Evolutionary conservation across 2,329 filamentous ascomycete species (phyloP), one percentile per base, ranked within the genome.

Genomic region (Cadophora malorum): DNA sequence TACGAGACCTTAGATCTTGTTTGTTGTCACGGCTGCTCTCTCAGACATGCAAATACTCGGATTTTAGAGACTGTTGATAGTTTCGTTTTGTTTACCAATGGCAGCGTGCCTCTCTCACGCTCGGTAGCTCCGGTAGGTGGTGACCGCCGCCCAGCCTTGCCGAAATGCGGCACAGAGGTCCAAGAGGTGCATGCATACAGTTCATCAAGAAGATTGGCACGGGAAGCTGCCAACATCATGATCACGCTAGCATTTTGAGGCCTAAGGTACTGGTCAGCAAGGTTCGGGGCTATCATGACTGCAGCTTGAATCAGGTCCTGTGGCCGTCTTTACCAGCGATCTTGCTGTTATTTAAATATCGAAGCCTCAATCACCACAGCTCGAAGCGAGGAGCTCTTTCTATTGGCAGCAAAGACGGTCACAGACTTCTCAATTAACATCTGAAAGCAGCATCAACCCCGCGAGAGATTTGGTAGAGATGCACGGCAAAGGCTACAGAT

Each of bases 21-120:
- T 49, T 33, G 49, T 53, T 53, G 21, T 53, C 49, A 3, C 33
- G 8, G 33, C 33, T 50, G 25, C 9, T 28, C 16, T 41, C 62
- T 53, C 38, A 64, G 62, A 55, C 62, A 53, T 64, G 49, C 50
- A 64, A 41, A 9, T 19, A 28, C 10, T 64, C 62, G 62, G 62
- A 64, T 19, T 55, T 38, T 23, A 25, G 35, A 59, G 55, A 19
- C 21, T 59, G 23, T 59, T 59, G 55, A 59, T 59, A 41, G 55
- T 59, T 41, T 59, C 55, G 35, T 41, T 59, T 41, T 21, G 19
- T 23, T 12, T 35, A 14, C 55, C 55, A 59, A 59, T 59, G 31
- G 28, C 16, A 28, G 28, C 28, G 23, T 41, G 31, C 33, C n/a
- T 23, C 9, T 23, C 9, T 33, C n/a, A 3, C 33, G 5, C 55